Percentiles rank a stretch among this genome's conserved stretches.
Evolutionary conservation across 305 asterid species (phyloP).

Genomic region (Petunia hybrid): DNA sequence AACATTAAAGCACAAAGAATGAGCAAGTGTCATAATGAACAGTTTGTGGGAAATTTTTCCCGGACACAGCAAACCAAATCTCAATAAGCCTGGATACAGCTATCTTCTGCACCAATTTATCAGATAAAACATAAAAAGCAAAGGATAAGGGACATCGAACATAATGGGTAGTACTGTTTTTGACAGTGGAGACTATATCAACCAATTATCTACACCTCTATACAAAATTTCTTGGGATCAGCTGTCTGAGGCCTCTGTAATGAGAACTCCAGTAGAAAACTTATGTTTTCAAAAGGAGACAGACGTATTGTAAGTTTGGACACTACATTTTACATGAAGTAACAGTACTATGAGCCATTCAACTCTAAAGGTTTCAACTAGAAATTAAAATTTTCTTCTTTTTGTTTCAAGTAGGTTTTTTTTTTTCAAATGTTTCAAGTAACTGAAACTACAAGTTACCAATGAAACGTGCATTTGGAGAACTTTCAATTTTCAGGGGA

Average conservation of each 20-base stretch:
- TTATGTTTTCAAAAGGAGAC: conserved; percentile 18
- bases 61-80: conserved; percentile 21
- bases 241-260: conserved; percentile 10
- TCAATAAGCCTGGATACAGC: conserved; percentile 1
- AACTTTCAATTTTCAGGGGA: neutral
- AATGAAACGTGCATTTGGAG: conserved; percentile 1
- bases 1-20: conserved; percentile 36
- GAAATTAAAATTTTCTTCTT: neutral
- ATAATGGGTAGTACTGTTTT: conserved; percentile 5
- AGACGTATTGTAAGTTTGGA: neutral
- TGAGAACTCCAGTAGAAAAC: neutral
- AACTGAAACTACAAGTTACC: conserved; percentile 22
- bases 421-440: neutral
- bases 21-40: conserved; percentile 31
- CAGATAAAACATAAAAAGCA: conserved; percentile 15
- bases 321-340: neutral
- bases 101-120: conserved; percentile 23
- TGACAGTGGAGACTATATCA: neutral
- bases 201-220: neutral
- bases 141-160: neutral
- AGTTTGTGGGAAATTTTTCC: neutral
- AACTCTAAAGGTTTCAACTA: neutral
- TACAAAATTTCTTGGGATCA: neutral
- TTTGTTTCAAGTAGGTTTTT: too few relatives aligned
- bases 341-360: conserved; percentile 5